phyloP scores from a whole-genome alignment of 1,284 basidiomycete genomes.

The Melampsora americana region DNA sequence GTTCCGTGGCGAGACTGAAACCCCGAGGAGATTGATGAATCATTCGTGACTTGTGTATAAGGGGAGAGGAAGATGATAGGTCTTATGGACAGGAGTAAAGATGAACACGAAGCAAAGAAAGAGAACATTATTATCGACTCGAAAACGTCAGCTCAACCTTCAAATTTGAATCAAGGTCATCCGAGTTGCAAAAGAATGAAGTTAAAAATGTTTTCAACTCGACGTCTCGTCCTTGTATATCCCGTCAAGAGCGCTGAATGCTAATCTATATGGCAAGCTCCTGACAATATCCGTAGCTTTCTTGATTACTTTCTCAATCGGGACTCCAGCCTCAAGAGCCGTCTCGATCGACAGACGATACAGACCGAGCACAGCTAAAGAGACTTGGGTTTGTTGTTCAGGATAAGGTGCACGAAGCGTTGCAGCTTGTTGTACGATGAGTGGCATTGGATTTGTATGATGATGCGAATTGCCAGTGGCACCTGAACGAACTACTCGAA shows the following conservation, averaged over 20 bases:
- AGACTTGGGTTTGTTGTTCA: slow-evolving; percentile 84
- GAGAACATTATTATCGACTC: too few relatives aligned
- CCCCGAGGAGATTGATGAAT: too few relatives aligned
- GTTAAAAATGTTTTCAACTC: slow-evolving; percentile 3
- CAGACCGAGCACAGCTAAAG: slow-evolving; percentile 81
- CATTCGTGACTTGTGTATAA: too few relatives aligned
- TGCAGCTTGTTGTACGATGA: slow-evolving; percentile 55
- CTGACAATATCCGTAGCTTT: slow-evolving; percentile 82
- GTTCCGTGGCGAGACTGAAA: too few relatives aligned
- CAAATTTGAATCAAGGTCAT: too few relatives aligned
- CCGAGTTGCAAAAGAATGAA: too few relatives aligned
- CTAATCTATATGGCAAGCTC: slow-evolving; percentile 62
- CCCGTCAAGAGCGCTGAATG: slow-evolving; percentile 45
- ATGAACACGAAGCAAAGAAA: too few relatives aligned
- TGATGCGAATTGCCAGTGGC: slow-evolving; percentile 63
- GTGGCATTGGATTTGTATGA: slow-evolving; percentile 32
- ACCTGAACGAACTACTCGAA: slow-evolving; percentile 78
- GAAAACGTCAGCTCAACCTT: too few relatives aligned
- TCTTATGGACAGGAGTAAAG: too few relatives aligned
- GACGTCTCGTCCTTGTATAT: slow-evolving; percentile 46
- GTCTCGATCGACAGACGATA: slow-evolving; percentile 78
- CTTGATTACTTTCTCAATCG: slow-evolving; percentile 69
- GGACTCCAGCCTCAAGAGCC: slow-evolving; percentile 67
- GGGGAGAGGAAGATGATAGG: too few relatives aligned
- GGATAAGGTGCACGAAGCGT: slow-evolving; percentile 72